Evolutionary conservation across 2,329 filamentous ascomycete species (phyloP), one percentile per base, ranked within the genome.

Genomic region (Monosporascus ibericus): DNA sequence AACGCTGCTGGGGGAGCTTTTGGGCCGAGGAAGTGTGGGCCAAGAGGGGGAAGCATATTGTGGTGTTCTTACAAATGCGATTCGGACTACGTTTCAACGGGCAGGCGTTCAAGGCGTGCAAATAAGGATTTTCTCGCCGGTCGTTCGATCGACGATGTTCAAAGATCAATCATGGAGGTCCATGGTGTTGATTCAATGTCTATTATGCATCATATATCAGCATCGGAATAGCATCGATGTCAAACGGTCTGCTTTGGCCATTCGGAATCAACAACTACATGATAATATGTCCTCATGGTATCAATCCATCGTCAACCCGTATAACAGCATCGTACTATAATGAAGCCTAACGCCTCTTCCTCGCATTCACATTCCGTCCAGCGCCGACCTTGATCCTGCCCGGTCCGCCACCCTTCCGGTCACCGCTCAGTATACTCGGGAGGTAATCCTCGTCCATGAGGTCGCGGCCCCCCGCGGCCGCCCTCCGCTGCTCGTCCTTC

Each of bases 361-460:
- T 87, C 37, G 88, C 86, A 71, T 99, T 99, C 49, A 97, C 82
- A 65, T 87, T 90, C 65, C 85, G 83, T 8, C 94, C 94, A 11
- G 90, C 91, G 8, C 94, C 94, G 11, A 97, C 84, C 65, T 83
- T 87, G 54, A 89, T 82, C 70, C 82, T 86, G 1, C 87, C 87
- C 2, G 82, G 80, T 5, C 72, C 72, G 46, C 80, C 81, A 7
- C 67, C 54, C 39, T 75, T 79, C 59, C 92, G 78, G 63, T 92
- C 84, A 0, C 94, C 94, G 1, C 84, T 94, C 65, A 99, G 67
- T 47, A 99, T 88, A 36, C 83, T 78, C 0, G 94, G 94, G 57
- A 97, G 71, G 68, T 92, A 95, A 70, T 99, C 92, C 66, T 95
- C 86, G 66, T 97, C 92, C 92, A 97, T 95, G 52, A 96, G 72